A percentile compares a stretch with the other conserved stretches of the same genome.
phyloP scores from a whole-genome alignment of 2,329 filamentous ascomycete genomes.

The Graphilbum ipis-grandicollis region DNA sequence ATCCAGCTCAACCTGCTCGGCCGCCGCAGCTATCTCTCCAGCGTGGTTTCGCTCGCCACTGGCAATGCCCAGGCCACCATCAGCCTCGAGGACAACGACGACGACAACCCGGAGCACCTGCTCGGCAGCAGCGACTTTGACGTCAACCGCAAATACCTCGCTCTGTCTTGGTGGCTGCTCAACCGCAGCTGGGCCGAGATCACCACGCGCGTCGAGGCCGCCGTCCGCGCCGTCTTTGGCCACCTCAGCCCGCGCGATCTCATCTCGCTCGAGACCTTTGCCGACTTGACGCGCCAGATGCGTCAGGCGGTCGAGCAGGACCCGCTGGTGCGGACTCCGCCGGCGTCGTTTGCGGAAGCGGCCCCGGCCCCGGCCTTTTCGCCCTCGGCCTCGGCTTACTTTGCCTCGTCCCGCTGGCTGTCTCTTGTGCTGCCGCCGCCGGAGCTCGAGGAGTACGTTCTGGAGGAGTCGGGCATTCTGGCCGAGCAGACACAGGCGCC shows the following conservation, averaged over 20 bases:
- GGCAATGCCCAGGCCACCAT: slow-evolving; percentile 60
- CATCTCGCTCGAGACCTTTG: slow-evolving; percentile 63
- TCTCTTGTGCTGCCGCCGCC: slow-evolving; percentile 63
- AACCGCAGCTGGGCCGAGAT: slow-evolving; percentile 79
- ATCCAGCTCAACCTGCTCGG: slow-evolving; percentile 96
- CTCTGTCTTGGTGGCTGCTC: slow-evolving; percentile 95
- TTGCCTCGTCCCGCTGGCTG: slow-evolving; percentile 44
- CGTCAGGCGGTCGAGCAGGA: slow-evolving; percentile 60
- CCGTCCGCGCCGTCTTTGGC: slow-evolving; percentile 83
- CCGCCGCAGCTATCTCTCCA: slow-evolving; percentile 86
- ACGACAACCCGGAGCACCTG: slow-evolving; percentile 63
- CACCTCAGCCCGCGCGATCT: slow-evolving; percentile 76
- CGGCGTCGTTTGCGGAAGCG: slow-evolving; percentile 18
- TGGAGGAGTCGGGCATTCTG: slow-evolving; percentile 70
- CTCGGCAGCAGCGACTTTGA: slow-evolving; percentile 82
- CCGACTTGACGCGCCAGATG: slow-evolving; percentile 66
- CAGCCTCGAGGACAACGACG: slow-evolving; percentile 82
- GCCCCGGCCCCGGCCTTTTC: neutral
- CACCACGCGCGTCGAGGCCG: slow-evolving; percentile 64
- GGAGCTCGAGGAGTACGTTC: slow-evolving; percentile 65
- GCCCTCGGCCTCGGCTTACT: neutral
- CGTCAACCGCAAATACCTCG: slow-evolving; percentile 85
- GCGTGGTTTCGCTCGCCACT: slow-evolving; percentile 78
- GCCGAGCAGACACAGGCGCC: slow-evolving; percentile 23
- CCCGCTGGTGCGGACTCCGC: slow-evolving; percentile 5